Base-by-base conservation (phyloP, 805 yeast species). In the Hanseniaspora taiwanica region DNA sequence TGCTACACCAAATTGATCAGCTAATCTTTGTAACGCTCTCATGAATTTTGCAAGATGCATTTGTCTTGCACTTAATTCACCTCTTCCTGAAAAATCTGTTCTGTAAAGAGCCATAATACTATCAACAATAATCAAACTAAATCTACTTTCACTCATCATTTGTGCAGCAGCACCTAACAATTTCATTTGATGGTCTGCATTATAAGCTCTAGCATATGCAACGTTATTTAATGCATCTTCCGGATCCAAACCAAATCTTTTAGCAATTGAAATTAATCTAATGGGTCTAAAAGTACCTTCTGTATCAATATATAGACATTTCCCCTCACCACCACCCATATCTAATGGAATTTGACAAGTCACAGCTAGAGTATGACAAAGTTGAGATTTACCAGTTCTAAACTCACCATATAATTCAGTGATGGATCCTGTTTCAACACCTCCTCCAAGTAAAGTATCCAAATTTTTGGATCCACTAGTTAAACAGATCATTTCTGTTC, bases 321-420 rank as follows among this genome's bases (percentile, higher is more conserved):
- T 86, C 25, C 98, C 98, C 64, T 91, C 98, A 39, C 96, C 98
- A 45, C 98, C 98, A 32, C 96, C 96, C 81, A 82, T 80, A 55
- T 87, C 96, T 38, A 89, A 74, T 4, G 97, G 97, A 42, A 91
- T 66, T 60, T 89, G 98, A 59, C 97, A 89, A 2, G 96, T 89
- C 6, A 91, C 95, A 0, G 97, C 95, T 42, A 91, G 68, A 1
- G 97, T 91, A 58, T 91, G 98, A 60, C 98, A 91, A 36, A 91
- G 64, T 65, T 91, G 98, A 4, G 96, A 85, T 58, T 91, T 91
- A 36, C 98, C 98, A 2, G 98, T 91, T 65, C 97, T 76, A 59
- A 87, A 91, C 60, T 91, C 98, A 27, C 98, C 98, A 65, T 84
- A 91, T 7, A 89, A 73, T 62, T 91, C 98, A 1, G 98, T 91